Evolutionary conservation across 1,284 basidiomycete genomes (phyloP).

Genomic region (Porogramme epimiltina): DNA sequence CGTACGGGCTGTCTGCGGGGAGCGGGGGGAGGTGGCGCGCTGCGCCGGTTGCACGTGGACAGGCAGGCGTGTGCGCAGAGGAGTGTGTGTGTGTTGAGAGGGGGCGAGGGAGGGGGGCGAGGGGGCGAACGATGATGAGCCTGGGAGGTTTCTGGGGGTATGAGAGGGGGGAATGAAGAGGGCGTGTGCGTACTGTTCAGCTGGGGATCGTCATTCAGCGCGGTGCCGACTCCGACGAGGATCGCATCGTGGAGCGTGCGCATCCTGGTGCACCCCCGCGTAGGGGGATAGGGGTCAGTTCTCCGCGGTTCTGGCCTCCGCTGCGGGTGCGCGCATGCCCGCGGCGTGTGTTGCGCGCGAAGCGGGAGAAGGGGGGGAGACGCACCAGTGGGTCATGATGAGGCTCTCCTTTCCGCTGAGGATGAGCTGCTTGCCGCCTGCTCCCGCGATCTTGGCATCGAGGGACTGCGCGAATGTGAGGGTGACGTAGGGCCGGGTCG

Average conservation of each 20-base stretch:
- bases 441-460: conserved; percentile 91
- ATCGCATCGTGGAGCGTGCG: conserved; percentile 91
- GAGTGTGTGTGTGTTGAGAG: neutral
- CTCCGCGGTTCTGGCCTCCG: too few species aligned
- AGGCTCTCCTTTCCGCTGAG: conserved; percentile 89
- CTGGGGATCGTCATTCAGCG: conserved; percentile 91
- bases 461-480: conserved; percentile 95
- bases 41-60: conserved; percentile 31
- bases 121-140: neutral
- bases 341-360: too few species aligned
- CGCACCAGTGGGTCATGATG: conserved; percentile 93
- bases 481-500: conserved; percentile 64
- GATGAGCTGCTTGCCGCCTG: conserved; percentile 72
- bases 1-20: conserved; percentile 36
- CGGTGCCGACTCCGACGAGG: conserved; percentile 88
- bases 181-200: conserved; percentile 79
- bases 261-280: conserved; percentile 53
- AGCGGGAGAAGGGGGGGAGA: neutral
- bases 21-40: conserved; percentile 58
- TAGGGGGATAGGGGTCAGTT: too few species aligned
- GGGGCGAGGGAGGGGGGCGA: neutral
- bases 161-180: too few species aligned
- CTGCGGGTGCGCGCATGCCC: too few species aligned
- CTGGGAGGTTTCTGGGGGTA: too few species aligned
- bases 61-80: neutral